Base-by-base conservation (phyloP, 345 rosid species). In the Aegle marmelos region DNA sequence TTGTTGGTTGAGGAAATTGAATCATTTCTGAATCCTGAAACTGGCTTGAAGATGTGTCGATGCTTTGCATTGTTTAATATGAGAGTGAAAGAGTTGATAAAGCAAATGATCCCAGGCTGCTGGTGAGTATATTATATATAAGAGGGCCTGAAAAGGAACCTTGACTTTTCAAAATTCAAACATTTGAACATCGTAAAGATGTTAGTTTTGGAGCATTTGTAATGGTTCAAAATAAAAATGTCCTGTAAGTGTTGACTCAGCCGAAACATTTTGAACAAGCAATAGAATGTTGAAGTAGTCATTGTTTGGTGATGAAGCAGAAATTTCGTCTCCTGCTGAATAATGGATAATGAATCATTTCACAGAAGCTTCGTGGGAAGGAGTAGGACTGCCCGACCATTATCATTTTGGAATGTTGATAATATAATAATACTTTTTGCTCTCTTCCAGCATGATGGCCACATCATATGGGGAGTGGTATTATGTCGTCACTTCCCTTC, bases 1-100 rank as follows among this genome's bases (percentile, higher is more conserved):
- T 83, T 17, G 81, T 79, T 22, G 86, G 86, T 67, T 76, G 83
- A 36, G 84, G 84, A 79, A 81, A 81, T 41, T 76, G 62, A 14
- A 8, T 71, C 80, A 24, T 76, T 17, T 48, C 27, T 11, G 60
- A 41, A 28, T 74, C 5, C 27, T 62, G 25, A 37, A 30, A 19
- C 13, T 39, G 45, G 28, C 59, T 17, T 2, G 62, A 72, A 48
- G 53, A 28, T 70, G 13, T 13, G 50, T 45, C 50, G 50, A 0
- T 45, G 50, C 50, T 45, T 45, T 45, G 50, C 50, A 11, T 45
- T 45, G 50, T 45, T 45, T 45, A 45, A 45, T 45, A 45, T 3
- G 50, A 45, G 50, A 45, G 1, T 11, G 50, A 41, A 10, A 31
- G 62, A 13, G 30, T 31, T 21, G 45, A 28, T 54, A 11, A 4